Evolutionary conservation across 805 yeast genomes (phyloP).

Genomic region (Komagataella populi): DNA sequence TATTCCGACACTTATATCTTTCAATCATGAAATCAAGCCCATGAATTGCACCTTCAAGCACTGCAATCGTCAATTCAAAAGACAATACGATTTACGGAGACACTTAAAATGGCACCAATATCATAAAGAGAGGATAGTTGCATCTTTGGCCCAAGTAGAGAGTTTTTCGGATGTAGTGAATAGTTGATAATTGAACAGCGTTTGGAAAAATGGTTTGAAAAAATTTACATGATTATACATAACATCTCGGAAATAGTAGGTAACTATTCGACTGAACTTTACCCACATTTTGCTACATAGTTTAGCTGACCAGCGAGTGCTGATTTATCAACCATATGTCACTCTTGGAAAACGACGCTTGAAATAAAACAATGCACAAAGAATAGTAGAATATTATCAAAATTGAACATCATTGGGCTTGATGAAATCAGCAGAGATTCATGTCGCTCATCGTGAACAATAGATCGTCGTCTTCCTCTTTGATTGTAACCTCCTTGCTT

Average conservation of each 20-base stretch:
- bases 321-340: too few relatives aligned
- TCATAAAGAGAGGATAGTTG: constrained; percentile 1
- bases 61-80: constrained; percentile 41
- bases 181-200: background rate
- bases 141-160: background rate
- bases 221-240: too few relatives aligned
- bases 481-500: constrained; percentile 8
- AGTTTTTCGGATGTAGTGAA: background rate
- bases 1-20: constrained; percentile 18
- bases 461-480: constrained; percentile 54
- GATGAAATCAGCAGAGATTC: constrained; percentile 14
- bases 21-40: constrained; percentile 21
- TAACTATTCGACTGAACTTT: too few relatives aligned
- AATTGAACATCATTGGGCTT: background rate
- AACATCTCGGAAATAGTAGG: too few relatives aligned
- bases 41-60: constrained; percentile 29
- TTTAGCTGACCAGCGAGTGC: too few relatives aligned
- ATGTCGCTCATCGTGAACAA: constrained; percentile 66
- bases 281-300: too few relatives aligned
- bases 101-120: constrained; percentile 41
- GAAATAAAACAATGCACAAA: too few relatives aligned
- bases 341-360: too few relatives aligned
- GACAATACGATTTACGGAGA: constrained; percentile 31
- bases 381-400: too few relatives aligned
- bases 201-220: background rate